Base-by-base conservation (phyloP, 768 basidiomycete species). In the Candolleomyces aberdarensis region DNA sequence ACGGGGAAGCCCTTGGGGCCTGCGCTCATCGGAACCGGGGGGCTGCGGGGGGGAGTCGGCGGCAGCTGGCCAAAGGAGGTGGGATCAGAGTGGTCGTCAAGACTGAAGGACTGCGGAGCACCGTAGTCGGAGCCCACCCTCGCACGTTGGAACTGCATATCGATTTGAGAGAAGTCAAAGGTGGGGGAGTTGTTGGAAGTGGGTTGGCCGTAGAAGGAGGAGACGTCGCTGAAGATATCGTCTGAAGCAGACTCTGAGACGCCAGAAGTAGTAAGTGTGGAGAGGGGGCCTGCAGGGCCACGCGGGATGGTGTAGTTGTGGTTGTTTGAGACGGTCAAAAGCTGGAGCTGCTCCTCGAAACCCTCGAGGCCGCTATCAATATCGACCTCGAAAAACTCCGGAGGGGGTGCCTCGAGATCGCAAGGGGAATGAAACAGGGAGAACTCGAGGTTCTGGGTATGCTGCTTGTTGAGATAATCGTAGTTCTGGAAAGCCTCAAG, bases 381-480 rank as follows among this genome's bases (percentile, higher is more conserved):
- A 75, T 94, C 92, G 56, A 83, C 83, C 71, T 93, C 92, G 77
- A 94, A 93, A 64, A 85, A 80, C 79, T 92, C 91, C 63, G 89
- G 88, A 69, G 88, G 84, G 48, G 91, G 89, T 57, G 88, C 89
- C 67, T 85, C 79, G 75, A 89, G 82, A 76, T 91, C 89, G 61
- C 83, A 78, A 65, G 85, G 82, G 63, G 83, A 80, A 68, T 85
- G 83, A 75, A 87, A 87, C 71, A 86, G 86, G 75, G 84, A 80
- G 78, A 88, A 87, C 74, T 85, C 84, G 72, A 84, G 77, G 74
- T 61, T 56, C 53, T 56, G 60, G 53, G 76, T 76, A 69, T 82
- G 63, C 63, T 71, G 67, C 64, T 76, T 75, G 46, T 76, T 75
- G 46, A 65, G 69, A 66, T 75, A 72, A 66, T 77, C 75, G 57